Base-by-base conservation (phyloP, 108 stramenopile genomes). In the Seminavis robusta region DNA sequence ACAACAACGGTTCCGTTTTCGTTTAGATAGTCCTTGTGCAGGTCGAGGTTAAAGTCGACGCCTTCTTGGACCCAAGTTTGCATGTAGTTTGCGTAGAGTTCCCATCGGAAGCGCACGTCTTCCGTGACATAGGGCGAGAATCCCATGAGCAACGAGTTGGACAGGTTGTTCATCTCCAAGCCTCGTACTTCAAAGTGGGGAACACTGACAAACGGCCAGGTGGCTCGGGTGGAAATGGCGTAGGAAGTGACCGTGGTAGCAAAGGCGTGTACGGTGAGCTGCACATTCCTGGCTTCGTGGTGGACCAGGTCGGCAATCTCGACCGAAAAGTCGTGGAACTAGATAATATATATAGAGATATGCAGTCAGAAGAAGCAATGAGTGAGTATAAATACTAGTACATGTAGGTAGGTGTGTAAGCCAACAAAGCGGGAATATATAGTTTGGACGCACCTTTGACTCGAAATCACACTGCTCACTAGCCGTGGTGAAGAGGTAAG, bases 241-340 rank as follows among this genome's bases (percentile, higher is more conserved):
- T 38, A 54, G 29, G 64, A 65, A 27, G 64, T 48, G 36, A 56
- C 30, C 10, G 52, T 39, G 27, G 53, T 16, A 2, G 24, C 9
- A 15, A 53, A 27, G 32, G 34, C 46, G 39, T 63, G 52, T 5
- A 63, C n/a, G 1, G 51, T 41, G 13, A 51, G 42, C 13, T 53
- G 40, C 50, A 21, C 42, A n/a, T 43, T 43, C 15, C 21, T 21
- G 42, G 42, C 6, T n/a, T 43, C 42, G 15, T 21, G 17, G 23
- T 43, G 42, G 15, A 21, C 42, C 5, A 43, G n/a, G 6, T 16
- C 15, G 15, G 10, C 42, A n/a, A 43, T 43, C 15, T 43, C 42
- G 5, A 21, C 4, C 20, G 42, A 6, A 15, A 11, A 43, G 42
- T 43, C 42, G 17, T 43, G 17, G 15, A 43, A 43, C 42, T 21